Base-by-base conservation (phyloP, 2,329 filamentous ascomycete species). In the Aaosphaeria pasadenensis region DNA sequence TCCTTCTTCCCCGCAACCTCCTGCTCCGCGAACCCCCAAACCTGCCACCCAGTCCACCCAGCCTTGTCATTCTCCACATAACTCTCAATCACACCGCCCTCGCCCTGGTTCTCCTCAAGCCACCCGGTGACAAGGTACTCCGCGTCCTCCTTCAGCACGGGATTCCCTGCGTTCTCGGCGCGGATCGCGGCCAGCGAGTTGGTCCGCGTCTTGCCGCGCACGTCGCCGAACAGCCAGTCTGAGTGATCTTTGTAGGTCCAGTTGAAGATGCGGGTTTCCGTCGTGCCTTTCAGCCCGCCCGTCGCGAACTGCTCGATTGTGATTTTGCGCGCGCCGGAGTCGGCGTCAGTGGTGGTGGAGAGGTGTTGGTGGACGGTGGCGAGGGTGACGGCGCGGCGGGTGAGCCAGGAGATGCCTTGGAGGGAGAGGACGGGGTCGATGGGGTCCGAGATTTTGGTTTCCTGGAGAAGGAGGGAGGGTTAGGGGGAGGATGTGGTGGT, bases 211-310 rank as follows among this genome's bases (percentile, higher is more conserved):
- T 77, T 77, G 48, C 87, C 88, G 44, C 75, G 74, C 53, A 94
- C 79, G 47, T 72, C 74, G 49, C 91, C 91, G 67, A 95, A 96
- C 56, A 95, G 81, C 77, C 84, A 85, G 75, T 96, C 90, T 28
- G 74, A 74, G 75, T 91, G 88, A 4, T 9, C 9, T 58, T 86
- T 84, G 46, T 71, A 77, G 28, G 71, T 66, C 73, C 78, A 84
- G 64, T 86, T 78, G 3, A 86, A 69, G 1, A 63, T 71, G 42
- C 85, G 79, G 6, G 71, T 62, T 65, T 88, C 85, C 13, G 72
- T 72, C 13, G 79, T 91, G 59, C 83, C 85, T 62, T 81, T 82
- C 54, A 95, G 75, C 47, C 85, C 86, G 50, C 85, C 89, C 6
- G 87, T 88, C 35, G 82, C 77, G 42, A 80, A 76, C 74, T 95